Base-by-base conservation (phyloP, 2,329 filamentous ascomycete species). In the Pyrenophora graminea region DNA sequence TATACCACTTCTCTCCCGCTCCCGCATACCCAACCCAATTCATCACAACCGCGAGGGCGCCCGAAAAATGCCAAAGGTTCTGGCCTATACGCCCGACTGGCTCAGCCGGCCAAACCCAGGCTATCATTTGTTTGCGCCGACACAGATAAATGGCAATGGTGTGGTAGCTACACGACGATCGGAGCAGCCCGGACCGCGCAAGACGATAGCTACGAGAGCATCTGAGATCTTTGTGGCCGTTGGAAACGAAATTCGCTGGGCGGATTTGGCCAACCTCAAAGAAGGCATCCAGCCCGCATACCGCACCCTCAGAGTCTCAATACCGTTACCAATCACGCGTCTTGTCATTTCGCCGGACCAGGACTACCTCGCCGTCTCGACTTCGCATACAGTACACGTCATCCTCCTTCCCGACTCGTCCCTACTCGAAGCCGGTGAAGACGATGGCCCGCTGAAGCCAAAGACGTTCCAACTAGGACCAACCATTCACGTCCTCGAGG, bases 401-500 rank as follows among this genome's bases (percentile, higher is more conserved):
- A 87, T 90, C 48, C 79, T 92, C n/a, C 80, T 97, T 4, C 93
- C 93, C 21, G 88, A 95, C 60, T 79, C 88, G 0, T 85, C 88
- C 7, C 87, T 92, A 64, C 84, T 97, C 27, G 85, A 85, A 13
- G 82, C 85, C 52, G 79, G 82, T 39, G 90, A 53, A 31, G 49
- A 93, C 65, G 79, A 76, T 39, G 80, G 82, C 8, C 84, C 87
- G 4, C 80, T 96, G 64, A 90, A 89, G 67, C 81, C 92, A 25
- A 95, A 90, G 72, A 90, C 90, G 45, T 95, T 90, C 76, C 93
- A 93, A 17, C 80, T 97, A n/a, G 93, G 93, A 1, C 91, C 92
- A 25, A 95, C 91, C 2, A 91, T 89, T 3, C 93, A 97, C 73
- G 91, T 97, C 41, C 87, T 92, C 42, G 90, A 93, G 39, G 87